Conservation (phyloP, 169 alveolate genomes). For the Cryptosporidium parvum region DNA sequence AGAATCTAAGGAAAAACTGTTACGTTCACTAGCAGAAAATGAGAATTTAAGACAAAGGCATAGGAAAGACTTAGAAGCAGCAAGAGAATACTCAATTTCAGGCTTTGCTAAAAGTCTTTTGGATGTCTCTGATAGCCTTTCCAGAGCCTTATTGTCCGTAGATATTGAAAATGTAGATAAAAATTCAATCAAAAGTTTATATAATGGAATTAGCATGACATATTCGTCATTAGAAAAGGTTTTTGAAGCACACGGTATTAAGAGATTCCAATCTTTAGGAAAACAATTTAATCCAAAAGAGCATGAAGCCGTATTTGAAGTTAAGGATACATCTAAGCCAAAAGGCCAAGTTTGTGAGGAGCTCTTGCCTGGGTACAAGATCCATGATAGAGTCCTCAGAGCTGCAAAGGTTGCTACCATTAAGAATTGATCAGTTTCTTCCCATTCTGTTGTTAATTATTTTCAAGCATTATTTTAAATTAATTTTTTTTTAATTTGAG, state of each 20-base stretch:
- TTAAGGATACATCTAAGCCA: slow-evolving; percentile 81
- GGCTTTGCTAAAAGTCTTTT: slow-evolving; percentile 87
- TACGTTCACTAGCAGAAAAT: slow-evolving; percentile 78
- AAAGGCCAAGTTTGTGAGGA: slow-evolving; percentile 82
- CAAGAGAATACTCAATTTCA: slow-evolving; percentile 83
- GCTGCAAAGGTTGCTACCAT: slow-evolving; percentile 87
- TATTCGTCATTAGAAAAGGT: slow-evolving; percentile 77
- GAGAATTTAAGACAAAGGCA: slow-evolving; percentile 76
- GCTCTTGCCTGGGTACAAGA: slow-evolving; percentile 84
- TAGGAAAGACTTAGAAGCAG: slow-evolving; percentile 78
- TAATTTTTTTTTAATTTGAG: too few relatives aligned
- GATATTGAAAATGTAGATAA: slow-evolving; percentile 64
- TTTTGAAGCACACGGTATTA: slow-evolving; percentile 80
- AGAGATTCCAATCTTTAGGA: slow-evolving; percentile 81
- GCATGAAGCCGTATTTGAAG: slow-evolving; percentile 86
- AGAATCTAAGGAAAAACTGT: slow-evolving; percentile 63
- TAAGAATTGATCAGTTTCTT: slow-evolving; percentile 44
- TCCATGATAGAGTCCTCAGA: slow-evolving; percentile 85
- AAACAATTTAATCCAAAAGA: slow-evolving; percentile 86
- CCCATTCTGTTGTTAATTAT: background rate
- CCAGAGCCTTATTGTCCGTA: slow-evolving; percentile 82
- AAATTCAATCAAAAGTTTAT: slow-evolving; percentile 77
- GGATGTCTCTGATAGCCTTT: slow-evolving; percentile 85
- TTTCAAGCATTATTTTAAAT: background rate
- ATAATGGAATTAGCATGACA: slow-evolving; percentile 84